Evolutionary conservation across 176 grass and related monocot genomes (phyloP), one percentile per base, ranked within the genome.

Genomic region (Coix lacrymajobi): DNA sequence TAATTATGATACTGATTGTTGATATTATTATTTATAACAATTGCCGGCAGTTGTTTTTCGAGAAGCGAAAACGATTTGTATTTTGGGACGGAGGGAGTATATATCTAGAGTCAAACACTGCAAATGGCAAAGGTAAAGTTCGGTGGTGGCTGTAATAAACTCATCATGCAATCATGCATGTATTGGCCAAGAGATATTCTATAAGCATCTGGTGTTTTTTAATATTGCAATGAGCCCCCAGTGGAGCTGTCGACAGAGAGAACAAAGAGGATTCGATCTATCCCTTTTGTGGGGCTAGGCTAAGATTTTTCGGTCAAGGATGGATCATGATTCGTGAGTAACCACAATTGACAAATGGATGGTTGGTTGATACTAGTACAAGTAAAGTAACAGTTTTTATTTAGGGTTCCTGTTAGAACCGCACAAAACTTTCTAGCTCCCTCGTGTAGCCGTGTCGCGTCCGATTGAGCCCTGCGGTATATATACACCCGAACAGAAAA

Each of bases 221-320:
- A 13, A 80, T 68, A 69, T 33, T 62, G 43, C n/a, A 40, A 51
- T 54, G 51, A 37, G 64, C 14, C 40, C 12, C 61, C 6, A 58
- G 52, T 85, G 62, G 77, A 43, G 69, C 49, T 69, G 37, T 84
- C 69, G 11, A 15, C 11, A 48, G 37, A 46, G 52, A 7, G 26
- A 60, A 60, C 24, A 12, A 25, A 60, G 24, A 26, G n/a, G 24
- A 60, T 60, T 60, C 56, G 54, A 26, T 60, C 56, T 26, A 60
- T 58, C 54, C 56, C 44, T 56, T 56, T 68, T 20, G 58, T 29
- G 38, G 45, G 51, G 51, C 14, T 6, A 54, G 22, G 75, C 67
- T 63, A 56, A 17, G 75, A 56, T 84, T 87, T 80, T 12, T 37
- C 17, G 19, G 68, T 88, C 87, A 88, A 80, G 60, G 75, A 73